Evolutionary conservation across 163 green algal genomes (phyloP).

Genomic region (Chlorella variabilis): DNA sequence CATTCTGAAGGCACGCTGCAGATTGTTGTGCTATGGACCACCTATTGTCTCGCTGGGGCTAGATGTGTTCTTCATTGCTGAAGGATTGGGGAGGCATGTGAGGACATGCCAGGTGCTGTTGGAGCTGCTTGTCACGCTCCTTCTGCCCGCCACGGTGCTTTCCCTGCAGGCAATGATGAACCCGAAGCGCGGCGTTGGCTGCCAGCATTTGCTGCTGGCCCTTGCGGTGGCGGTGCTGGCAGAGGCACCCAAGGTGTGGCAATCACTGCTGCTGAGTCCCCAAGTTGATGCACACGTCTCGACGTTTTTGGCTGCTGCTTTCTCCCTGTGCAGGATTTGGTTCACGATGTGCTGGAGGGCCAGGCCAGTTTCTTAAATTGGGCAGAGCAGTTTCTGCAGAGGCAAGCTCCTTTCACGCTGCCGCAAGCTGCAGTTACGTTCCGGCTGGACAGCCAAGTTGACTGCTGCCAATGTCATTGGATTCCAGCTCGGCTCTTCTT

Average conservation of each 20-base stretch:
- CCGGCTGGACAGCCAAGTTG: neutral
- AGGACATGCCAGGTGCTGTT: too few relatives aligned
- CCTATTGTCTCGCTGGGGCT: too few relatives aligned
- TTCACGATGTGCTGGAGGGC: neutral
- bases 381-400: conserved; percentile 6
- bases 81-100: too few relatives aligned
- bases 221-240: neutral
- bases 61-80: too few relatives aligned
- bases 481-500: too few relatives aligned
- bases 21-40: too few relatives aligned
- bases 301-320: too few relatives aligned
- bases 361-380: neutral
- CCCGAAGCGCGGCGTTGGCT: neutral
- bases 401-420: neutral
- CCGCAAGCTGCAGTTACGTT: neutral
- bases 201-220: conserved; percentile 18
- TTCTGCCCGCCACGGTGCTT: too few relatives aligned
- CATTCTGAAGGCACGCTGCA: neutral
- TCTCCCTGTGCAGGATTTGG: neutral
- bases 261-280: too few relatives aligned
- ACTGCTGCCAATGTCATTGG: neutral
- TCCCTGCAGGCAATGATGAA: neutral
- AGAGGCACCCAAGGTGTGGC: neutral
- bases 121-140: too few relatives aligned
- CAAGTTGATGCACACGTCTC: neutral